These are phyloP conservation scores for Fusarium nematophilum DNA, from an alignment of 2,329 filamentous ascomycete species.

Conservation along the genomic window DNA sequence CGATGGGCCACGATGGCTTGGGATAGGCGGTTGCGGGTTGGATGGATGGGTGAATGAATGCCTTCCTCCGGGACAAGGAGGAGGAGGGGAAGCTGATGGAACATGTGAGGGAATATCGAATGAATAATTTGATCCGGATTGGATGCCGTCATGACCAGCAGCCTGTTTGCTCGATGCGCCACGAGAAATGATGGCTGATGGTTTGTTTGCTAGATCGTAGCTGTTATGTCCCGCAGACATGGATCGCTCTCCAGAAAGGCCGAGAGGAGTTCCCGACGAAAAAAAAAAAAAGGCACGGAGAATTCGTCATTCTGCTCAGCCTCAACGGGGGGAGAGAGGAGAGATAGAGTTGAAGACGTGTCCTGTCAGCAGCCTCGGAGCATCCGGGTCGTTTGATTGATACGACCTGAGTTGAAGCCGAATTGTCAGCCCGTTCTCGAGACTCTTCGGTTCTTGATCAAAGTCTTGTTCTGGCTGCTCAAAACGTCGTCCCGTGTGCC, in stretches of 20 bases:
- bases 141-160: slow-evolving; percentile 26
- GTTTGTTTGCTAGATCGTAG: slow-evolving; percentile 23
- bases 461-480: too few species aligned
- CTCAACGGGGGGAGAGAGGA: slow-evolving; percentile 1
- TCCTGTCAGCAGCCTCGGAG: too few species aligned
- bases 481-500: background rate
- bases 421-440: too few species aligned
- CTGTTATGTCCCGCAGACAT: slow-evolving; percentile 21
- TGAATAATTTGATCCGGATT: slow-evolving; percentile 1
- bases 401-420: too few species aligned
- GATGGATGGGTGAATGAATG: slow-evolving; percentile 3
- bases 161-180: too few species aligned
- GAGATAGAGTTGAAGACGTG: too few species aligned
- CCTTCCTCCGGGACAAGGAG: background rate
- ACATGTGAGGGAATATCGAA: slow-evolving; percentile 12
- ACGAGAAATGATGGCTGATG: slow-evolving; percentile 38
- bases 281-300: too few species aligned
- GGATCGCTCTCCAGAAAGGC: slow-evolving; percentile 15
- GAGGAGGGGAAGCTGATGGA: slow-evolving; percentile 5
- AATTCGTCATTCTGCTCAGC: slow-evolving; percentile 8
- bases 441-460: too few species aligned
- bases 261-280: slow-evolving; percentile 19
- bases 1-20: background rate
- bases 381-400: too few species aligned
- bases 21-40: slow-evolving; percentile 8